Evolutionary conservation across 768 basidiomycete species (phyloP).

Genomic region (Kockovaella imperatae): DNA sequence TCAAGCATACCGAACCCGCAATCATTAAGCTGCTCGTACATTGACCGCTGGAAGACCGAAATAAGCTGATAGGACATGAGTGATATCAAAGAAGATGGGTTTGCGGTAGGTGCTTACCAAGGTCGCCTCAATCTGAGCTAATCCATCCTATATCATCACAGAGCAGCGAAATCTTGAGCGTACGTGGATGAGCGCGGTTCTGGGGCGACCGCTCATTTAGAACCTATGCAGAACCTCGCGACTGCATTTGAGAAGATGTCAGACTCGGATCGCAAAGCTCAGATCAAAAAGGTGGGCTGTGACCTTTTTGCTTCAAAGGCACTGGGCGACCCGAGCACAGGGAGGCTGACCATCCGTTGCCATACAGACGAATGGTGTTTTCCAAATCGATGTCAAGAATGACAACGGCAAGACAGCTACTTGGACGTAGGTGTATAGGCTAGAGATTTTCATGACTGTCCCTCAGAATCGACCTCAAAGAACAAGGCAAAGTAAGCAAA

Average conservation of each 20-base stretch:
- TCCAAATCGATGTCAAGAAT: constrained; percentile 75
- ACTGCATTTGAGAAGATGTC: constrained; percentile 37
- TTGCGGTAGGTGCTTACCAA: constrained; percentile 22
- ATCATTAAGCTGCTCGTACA: too few relatives aligned
- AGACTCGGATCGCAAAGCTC: constrained; percentile 41
- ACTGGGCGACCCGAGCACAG: too few relatives aligned
- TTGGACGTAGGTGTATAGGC: constrained; percentile 50
- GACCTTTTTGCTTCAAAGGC: neutral
- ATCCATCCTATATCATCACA: neutral
- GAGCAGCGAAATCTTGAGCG: constrained; percentile 35
- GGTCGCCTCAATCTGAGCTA: neutral
- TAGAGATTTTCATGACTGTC: neutral
- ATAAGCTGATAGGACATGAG: too few relatives aligned
- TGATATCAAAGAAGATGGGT: constrained; percentile 39
- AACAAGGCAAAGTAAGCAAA: constrained; percentile 39
- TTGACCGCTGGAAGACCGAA: too few relatives aligned
- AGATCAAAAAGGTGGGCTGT: constrained; percentile 44
- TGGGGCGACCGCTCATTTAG: neutral
- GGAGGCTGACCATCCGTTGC: neutral
- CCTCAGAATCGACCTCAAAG: constrained; percentile 80
- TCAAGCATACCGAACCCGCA: too few relatives aligned
- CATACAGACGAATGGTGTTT: constrained; percentile 71
- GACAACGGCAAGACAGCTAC: constrained; percentile 59
- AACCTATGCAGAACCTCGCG: constrained; percentile 28
- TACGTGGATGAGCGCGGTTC: neutral